Conservation (phyloP, 2,329 filamentous ascomycete genomes). For the Dactylellina leptospora region DNA sequence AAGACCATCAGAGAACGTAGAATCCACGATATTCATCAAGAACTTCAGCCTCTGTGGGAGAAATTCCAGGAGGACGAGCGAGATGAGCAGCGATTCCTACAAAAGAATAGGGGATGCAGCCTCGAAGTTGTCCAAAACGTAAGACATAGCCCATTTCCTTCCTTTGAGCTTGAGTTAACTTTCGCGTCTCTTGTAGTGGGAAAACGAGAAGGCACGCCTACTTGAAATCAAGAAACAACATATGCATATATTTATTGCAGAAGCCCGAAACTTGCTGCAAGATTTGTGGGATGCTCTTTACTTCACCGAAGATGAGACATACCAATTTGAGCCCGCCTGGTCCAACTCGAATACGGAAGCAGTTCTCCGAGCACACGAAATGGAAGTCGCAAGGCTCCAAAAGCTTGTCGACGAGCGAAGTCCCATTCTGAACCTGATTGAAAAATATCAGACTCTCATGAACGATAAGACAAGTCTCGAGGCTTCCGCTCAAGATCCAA, state of each 20-base stretch:
- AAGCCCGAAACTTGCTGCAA: conserved; percentile 87
- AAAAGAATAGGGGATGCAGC: conserved; percentile 87
- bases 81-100: conserved; percentile 85
- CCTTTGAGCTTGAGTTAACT: neutral
- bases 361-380: conserved; percentile 90
- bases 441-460: conserved; percentile 82
- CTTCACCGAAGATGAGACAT: conserved; percentile 97
- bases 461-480: conserved; percentile 85
- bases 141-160: conserved; percentile 1
- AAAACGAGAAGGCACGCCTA: conserved; percentile 84
- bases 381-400: conserved; percentile 84
- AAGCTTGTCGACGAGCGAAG: conserved; percentile 84
- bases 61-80: conserved; percentile 82
- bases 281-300: conserved; percentile 94
- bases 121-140: conserved; percentile 62
- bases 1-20: conserved; percentile 83
- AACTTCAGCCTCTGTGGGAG: conserved; percentile 89
- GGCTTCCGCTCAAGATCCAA: conserved; percentile 93
- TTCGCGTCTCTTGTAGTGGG: conserved; percentile 73
- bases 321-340: conserved; percentile 88
- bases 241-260: conserved; percentile 93
- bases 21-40: conserved; percentile 76
- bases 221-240: conserved; percentile 96
- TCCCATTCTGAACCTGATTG: conserved; percentile 81
- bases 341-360: conserved; percentile 98